A percentile compares a stretch with the other conserved stretches of the same genome.
phyloP scores from a whole-genome alignment of 1,139 yeast genomes.

The Saccharomycopsis crataegensis region DNA sequence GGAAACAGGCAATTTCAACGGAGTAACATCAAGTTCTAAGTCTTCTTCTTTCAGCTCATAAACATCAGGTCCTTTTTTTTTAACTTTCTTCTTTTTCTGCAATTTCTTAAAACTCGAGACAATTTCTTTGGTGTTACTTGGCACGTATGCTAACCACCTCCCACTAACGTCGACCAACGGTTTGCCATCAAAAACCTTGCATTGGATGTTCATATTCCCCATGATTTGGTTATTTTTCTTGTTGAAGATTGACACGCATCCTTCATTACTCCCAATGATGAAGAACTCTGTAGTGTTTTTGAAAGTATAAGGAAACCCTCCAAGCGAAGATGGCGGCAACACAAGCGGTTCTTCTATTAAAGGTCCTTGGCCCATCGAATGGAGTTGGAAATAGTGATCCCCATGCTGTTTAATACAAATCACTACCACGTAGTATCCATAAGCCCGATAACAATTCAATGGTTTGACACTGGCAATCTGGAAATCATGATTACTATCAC shows the following conservation, averaged over 20 bases:
- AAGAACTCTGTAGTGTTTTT: slow-evolving; percentile 19
- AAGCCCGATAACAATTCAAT: slow-evolving; percentile 22
- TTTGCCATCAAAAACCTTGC: slow-evolving; percentile 33
- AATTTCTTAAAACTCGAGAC: slow-evolving; percentile 4
- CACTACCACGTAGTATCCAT: slow-evolving; percentile 22
- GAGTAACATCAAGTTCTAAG: slow-evolving; percentile 28
- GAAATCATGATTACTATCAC: slow-evolving; percentile 15
- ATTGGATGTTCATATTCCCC: slow-evolving; percentile 23
- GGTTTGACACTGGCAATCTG: slow-evolving; percentile 24
- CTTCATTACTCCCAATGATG: slow-evolving; percentile 26
- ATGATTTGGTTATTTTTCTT: slow-evolving; percentile 7
- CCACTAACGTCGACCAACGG: slow-evolving; percentile 47
- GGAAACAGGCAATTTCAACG: slow-evolving; percentile 40
- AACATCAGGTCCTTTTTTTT: slow-evolving; percentile 4
- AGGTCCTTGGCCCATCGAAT: slow-evolving; percentile 23
- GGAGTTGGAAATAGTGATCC: slow-evolving; percentile 21
- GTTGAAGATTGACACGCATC: slow-evolving; percentile 25
- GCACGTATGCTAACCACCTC: slow-evolving; percentile 43
- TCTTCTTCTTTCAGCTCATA: neutral
- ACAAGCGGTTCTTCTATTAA: slow-evolving; percentile 17
- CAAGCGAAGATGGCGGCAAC: slow-evolving; percentile 25
- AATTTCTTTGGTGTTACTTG: slow-evolving; percentile 16
- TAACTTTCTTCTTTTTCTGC: slow-evolving; percentile 2
- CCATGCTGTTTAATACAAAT: slow-evolving; percentile 20
- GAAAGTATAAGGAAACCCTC: slow-evolving; percentile 23